phyloP scores from a whole-genome alignment of 148 eudicot genomes.

The Rhododendron ferrugineum region DNA sequence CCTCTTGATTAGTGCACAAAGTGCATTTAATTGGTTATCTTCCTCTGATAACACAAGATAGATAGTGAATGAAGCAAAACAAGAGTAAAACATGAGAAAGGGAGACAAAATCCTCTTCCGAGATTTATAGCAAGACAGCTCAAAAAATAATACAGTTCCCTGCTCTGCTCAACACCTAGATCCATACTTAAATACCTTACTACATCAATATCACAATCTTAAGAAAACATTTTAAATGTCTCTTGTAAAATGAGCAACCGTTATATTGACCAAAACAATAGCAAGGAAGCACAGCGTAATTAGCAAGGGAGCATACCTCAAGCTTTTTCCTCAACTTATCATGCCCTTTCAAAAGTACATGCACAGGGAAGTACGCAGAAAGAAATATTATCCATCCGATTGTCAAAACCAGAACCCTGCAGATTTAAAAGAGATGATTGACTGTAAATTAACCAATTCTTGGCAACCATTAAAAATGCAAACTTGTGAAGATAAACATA shows the following conservation, averaged over 20 bases:
- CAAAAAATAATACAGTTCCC: not conserved
- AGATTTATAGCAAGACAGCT: not conserved
- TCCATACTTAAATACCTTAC: not conserved
- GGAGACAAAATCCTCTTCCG: not conserved
- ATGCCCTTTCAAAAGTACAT: conserved; percentile 75
- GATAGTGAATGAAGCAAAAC: not conserved
- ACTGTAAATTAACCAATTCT: not conserved
- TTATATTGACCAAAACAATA: not conserved
- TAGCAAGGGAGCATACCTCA: conserved; percentile 52
- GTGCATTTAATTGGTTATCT: not conserved
- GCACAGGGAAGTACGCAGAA: conserved; percentile 85
- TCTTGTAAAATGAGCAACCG: not conserved
- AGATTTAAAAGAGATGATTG: conserved; percentile 13
- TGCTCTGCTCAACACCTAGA: not conserved
- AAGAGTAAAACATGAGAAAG: not conserved
- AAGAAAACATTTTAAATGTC: not conserved
- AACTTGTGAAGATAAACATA: not conserved
- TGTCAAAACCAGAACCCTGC: conserved; percentile 75
- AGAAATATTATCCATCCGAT: conserved; percentile 97
- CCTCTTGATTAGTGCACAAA: not conserved
- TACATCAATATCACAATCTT: not conserved
- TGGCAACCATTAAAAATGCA: not conserved
- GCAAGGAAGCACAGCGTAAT: not conserved
- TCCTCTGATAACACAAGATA: not conserved
- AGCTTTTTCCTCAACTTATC: conserved; percentile 80